Percentiles rank a stretch among this genome's conserved stretches.
Evolutionary conservation across 2,329 filamentous ascomycete species (phyloP).

Genomic region (Gnomoniopsis smithogilvyi): DNA sequence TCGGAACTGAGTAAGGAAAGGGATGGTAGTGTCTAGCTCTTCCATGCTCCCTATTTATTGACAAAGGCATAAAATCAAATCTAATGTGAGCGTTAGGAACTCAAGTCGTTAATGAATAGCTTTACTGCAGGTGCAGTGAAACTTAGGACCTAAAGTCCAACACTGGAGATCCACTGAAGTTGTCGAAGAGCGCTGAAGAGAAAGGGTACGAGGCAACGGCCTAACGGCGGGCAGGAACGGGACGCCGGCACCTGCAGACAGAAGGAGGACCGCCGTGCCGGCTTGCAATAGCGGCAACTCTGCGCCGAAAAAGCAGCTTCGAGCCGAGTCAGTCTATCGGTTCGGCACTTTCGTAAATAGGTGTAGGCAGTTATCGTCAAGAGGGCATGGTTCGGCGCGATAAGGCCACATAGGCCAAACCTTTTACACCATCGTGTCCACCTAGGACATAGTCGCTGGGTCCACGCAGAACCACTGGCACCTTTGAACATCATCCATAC

Average conservation of each 20-base stretch:
- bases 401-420: too few relatives aligned
- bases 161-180: background rate
- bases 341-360: background rate
- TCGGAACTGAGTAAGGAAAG: slow-evolving; percentile 1
- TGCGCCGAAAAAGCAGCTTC: background rate
- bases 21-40: background rate
- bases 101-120: background rate
- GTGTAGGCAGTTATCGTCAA: too few relatives aligned
- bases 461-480: too few relatives aligned
- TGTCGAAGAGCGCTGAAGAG: background rate
- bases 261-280: background rate
- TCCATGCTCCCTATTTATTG: slow-evolving; percentile 1
- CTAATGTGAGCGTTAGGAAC: background rate
- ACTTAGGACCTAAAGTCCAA: too few relatives aligned
- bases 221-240: background rate
- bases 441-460: too few relatives aligned
- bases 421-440: too few relatives aligned
- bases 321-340: background rate
- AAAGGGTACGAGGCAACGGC: background rate
- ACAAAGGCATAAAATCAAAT: background rate
- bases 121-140: background rate
- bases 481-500: slow-evolving; percentile 1
- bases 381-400: too few relatives aligned
- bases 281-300: background rate
- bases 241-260: too few relatives aligned